Conservation (phyloP, 148 eudicot species). For the Mesembryanthemum crystallinum region DNA sequence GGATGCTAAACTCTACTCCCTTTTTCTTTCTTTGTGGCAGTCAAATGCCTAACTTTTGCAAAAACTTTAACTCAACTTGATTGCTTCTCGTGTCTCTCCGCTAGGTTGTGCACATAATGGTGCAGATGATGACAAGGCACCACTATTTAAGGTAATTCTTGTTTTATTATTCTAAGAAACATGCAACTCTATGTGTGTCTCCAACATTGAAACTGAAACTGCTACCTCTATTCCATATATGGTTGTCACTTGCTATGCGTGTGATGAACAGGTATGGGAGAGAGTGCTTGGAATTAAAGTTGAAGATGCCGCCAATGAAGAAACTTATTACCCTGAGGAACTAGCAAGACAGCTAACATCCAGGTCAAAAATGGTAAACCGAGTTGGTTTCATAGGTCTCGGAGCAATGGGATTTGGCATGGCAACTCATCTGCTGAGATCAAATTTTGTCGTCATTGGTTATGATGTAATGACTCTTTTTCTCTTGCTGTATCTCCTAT, state of each 20-base stretch:
- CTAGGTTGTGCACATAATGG: conserved; percentile 52
- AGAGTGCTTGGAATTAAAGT: conserved; percentile 65
- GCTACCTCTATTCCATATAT: neutral
- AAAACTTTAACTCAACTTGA: neutral
- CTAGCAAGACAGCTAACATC: conserved; percentile 48
- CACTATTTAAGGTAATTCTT: conserved; percentile 59
- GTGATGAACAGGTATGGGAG: conserved; percentile 64
- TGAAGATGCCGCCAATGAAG: conserved; percentile 66
- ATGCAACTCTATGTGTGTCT: conserved; percentile 1
- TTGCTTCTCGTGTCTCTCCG: conserved; percentile 21
- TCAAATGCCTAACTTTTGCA: neutral
- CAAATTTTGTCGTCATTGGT: conserved; percentile 71
- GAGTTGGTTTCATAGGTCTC: conserved; percentile 89
- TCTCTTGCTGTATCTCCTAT: conserved; percentile 13
- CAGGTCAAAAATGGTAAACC: conserved; percentile 46
- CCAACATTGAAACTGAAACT: neutral
- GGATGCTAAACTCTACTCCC: neutral
- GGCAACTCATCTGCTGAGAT: conserved; percentile 89
- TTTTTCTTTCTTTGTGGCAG: neutral
- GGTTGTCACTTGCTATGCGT: neutral
- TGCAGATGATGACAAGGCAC: conserved; percentile 41
- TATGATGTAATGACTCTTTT: conserved; percentile 59
- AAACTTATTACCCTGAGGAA: conserved; percentile 70
- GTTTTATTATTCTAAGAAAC: neutral
- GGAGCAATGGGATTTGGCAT: conserved; percentile 99